Evolutionary conservation across 2,329 filamentous ascomycete species (phyloP), one percentile per base, ranked within the genome.

Genomic region (Hypoxylon sp.): DNA sequence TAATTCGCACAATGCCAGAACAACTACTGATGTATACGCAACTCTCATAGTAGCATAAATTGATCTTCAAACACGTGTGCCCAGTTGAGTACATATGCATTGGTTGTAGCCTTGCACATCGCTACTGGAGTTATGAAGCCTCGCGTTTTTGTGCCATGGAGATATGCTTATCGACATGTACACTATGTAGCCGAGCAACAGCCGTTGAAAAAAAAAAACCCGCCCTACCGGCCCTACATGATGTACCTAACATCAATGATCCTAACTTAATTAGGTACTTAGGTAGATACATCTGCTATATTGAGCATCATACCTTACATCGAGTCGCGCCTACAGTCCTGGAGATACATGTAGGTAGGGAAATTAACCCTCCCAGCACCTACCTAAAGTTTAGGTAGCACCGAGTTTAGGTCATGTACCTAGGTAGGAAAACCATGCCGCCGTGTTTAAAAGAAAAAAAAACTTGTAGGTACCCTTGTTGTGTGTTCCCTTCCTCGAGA

Each of bases 121-220:
- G 38, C 17, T 43, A 21, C 9, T 49, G 21, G 21, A 28, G 11
- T 28, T 28, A 49, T 14, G 45, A 49, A 49, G 11, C 45, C 25
- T 49, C 45, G 11, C 19, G 14, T 49, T 49, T 46, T 48, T 43
- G 38, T 43, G 38, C 38, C 21, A 43, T 43, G 17, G 17, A 43
- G 17, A 19, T 21, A 43, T n/a, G 38, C 38, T 43, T 43, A 43
- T 43, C 45, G 41, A 56, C 38, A 46, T 56, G 52, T 43, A 64
- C 45, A 28, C 46, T 25, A 46, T 56, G 52, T 43, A 64, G 57
- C 65, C 65, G 65, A 68, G 65, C 61, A 64, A 68, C 56, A 68
- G 60, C 65, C 65, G 65, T 21, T 32, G 3, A 48, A 32, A 28
- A 34, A 48, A 48, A 32, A 28, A 34, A 48, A 55, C 51, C n/a